Base-by-base conservation (phyloP, 306 rosid species). In the Casuarina equisetifolia region DNA sequence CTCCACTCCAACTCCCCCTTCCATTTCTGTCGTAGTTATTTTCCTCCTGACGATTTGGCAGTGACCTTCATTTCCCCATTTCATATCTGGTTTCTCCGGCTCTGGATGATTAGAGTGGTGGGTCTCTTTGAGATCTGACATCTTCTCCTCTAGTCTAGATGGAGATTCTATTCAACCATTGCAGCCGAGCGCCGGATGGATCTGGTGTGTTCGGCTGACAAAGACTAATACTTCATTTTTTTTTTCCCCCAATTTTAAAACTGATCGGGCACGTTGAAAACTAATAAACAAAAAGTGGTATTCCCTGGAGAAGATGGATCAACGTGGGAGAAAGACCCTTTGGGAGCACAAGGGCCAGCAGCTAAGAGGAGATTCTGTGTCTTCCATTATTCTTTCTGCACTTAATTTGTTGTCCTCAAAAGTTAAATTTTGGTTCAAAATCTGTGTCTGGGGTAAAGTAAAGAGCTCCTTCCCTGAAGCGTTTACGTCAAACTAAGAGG, bases 161-260 rank as follows among this genome's bases (percentile, higher is more conserved):
- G 77, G 77, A 77, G 86, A 87, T 85, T 82, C 88, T 67, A 63
- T 84, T 76, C 76, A 80, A 80, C 79, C 59, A 59, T 54, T 72
- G 90, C 78, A 74, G 86, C 77, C 72, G 89, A 80, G 78, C 35
- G 78, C 81, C 76, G 88, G 84, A 73, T 76, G 85, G 84, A 81
- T 84, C 55, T 58, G 66, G 69, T 48, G 84, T 51, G 77, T 74
- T 82, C 84, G 79, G 85, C 87, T 87, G 93, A 87, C 91, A 88
- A 63, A 86, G 73, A 54, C 59, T 45, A 43, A 43, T 40, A 12
- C 52, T 84, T 86, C 49, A 74, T 82, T 76, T 43, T 67, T 74
- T 5, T 72, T 82, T 82, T 25, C 48, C 43, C 53, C 69, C 45
- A 80, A 52, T 83, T 78, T 55, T 71, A 46, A 74, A 78, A 74